phyloP scores from a whole-genome alignment of 176 grass and related monocot species.

The Zea mays region Zm-B73-REFERENCE-NAM-5.0 NC_050097.1:199237001-199237500 shows the following conservation, averaged over 20 bases:
- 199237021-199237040: neutral
- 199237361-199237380: constrained; percentile 29
- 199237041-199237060: neutral
- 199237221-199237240: too few relatives aligned
- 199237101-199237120: neutral
- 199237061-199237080: neutral
- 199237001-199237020: neutral
- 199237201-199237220: neutral
- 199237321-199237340: constrained; percentile 4
- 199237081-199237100: neutral
- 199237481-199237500: neutral
- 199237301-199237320: constrained; percentile 14
- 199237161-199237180: neutral
- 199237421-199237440: constrained; percentile 42
- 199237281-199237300: neutral
- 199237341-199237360: constrained; percentile 34
- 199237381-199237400: constrained; percentile 46
- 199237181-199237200: neutral
- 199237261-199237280: neutral
- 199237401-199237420: constrained; percentile 27
- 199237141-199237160: neutral
- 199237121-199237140: neutral
- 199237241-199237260: neutral
- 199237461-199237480: neutral
- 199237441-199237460: constrained; percentile 29